These are phyloP conservation scores for Candida michaelii DNA, from an alignment of 805 yeast species.

Conservation along the genomic window DNA sequence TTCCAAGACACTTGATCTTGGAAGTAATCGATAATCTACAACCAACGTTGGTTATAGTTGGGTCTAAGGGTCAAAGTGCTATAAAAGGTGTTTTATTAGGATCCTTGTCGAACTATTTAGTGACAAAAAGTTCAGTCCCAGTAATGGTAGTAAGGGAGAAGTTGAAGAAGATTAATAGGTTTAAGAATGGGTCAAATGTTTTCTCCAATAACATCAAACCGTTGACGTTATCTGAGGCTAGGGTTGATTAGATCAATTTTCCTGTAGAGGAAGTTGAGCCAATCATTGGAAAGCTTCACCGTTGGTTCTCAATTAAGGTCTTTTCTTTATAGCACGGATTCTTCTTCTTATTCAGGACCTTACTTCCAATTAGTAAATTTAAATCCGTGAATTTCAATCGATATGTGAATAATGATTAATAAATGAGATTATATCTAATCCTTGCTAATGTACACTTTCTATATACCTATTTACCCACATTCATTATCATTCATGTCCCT, in stretches of 20 bases:
- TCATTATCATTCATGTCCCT: too few relatives aligned
- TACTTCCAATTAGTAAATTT: too few relatives aligned
- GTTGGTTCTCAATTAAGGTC: too few relatives aligned
- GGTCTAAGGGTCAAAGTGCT: conserved; percentile 72
- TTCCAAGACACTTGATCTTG: conserved; percentile 67
- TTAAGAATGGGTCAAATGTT: conserved; percentile 47
- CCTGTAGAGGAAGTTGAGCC: too few relatives aligned
- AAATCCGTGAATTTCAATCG: too few relatives aligned
- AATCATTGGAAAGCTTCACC: too few relatives aligned
- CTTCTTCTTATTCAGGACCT: too few relatives aligned
- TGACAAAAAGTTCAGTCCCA: conserved; percentile 69
- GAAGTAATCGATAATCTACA: conserved; percentile 69
- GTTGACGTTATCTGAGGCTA: conserved; percentile 48
- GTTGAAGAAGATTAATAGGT: conserved; percentile 64
- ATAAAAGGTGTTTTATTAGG: conserved; percentile 74
- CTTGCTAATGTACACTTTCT: too few relatives aligned
- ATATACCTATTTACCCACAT: too few relatives aligned
- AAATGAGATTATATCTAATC: not conserved
- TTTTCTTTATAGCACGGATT: too few relatives aligned
- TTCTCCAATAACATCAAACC: conserved; percentile 58
- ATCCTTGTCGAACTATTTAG: conserved; percentile 68
- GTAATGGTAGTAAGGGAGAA: conserved; percentile 79
- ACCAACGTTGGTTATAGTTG: conserved; percentile 73
- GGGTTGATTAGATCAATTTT: too few relatives aligned
- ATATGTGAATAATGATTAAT: conserved; percentile 3